A percentile compares a stretch with the other conserved stretches of the same genome.
These are phyloP conservation scores for Brassica rapa DNA, from an alignment of 345 rosid species.

Conservation along the genomic window DNA sequence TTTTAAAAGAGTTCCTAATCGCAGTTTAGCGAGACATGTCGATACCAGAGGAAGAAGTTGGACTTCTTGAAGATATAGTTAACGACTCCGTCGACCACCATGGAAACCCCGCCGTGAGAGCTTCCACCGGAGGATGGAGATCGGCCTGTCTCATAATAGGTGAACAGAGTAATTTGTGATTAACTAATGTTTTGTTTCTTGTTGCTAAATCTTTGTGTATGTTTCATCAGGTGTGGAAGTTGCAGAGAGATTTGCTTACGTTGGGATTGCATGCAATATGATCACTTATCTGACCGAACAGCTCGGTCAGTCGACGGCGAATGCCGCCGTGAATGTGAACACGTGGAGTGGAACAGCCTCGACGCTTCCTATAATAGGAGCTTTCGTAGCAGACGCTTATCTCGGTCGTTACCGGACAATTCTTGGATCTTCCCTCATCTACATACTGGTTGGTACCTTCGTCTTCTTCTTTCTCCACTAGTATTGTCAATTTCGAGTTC, in stretches of 20 bases:
- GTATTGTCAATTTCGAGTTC: too few species aligned
- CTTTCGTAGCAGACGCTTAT: slow-evolving; percentile 16
- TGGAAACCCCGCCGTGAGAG: background rate
- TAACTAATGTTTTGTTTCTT: background rate
- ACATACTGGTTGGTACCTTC: slow-evolving; percentile 2
- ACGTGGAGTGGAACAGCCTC: slow-evolving; percentile 8
- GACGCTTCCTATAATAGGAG: slow-evolving; percentile 17
- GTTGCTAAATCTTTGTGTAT: background rate
- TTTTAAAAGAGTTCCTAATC: background rate
- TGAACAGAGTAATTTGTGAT: background rate
- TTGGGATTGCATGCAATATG: slow-evolving; percentile 11
- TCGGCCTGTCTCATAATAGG: slow-evolving; percentile 7
- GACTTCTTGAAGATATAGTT: background rate
- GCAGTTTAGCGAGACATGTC: background rate
- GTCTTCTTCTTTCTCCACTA: background rate
- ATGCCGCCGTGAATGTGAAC: slow-evolving; percentile 16
- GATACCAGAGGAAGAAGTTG: slow-evolving; percentile 4
- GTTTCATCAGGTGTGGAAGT: slow-evolving; percentile 16
- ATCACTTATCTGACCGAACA: slow-evolving; percentile 10
- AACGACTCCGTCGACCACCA: slow-evolving; percentile 12
- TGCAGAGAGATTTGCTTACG: slow-evolving; percentile 18
- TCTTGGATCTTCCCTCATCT: slow-evolving; percentile 11
- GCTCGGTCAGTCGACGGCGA: slow-evolving; percentile 12
- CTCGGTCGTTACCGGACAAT: slow-evolving; percentile 24
- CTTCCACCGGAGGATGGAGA: slow-evolving; percentile 11